phyloP scores from a whole-genome alignment of 2,329 filamentous ascomycete species.

The Ascochyta koolunga region DNA sequence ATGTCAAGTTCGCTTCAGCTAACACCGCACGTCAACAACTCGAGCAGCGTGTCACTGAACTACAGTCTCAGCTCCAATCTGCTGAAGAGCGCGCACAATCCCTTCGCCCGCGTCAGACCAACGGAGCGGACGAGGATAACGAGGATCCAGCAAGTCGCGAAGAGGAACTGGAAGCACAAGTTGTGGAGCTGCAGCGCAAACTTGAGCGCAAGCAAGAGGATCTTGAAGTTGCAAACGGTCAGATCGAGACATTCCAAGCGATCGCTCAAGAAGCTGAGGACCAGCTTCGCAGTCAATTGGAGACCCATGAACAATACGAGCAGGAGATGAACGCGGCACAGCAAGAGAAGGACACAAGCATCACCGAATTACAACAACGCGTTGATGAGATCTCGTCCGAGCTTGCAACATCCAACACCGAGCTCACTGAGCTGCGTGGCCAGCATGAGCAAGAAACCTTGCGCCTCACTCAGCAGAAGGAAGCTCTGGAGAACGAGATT shows the following conservation, averaged over 20 bases:
- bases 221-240: slow-evolving; percentile 77
- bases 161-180: slow-evolving; percentile 82
- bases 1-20: slow-evolving; percentile 83
- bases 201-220: slow-evolving; percentile 81
- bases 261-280: slow-evolving; percentile 90
- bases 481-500: slow-evolving; percentile 77
- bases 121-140: slow-evolving; percentile 53
- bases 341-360: slow-evolving; percentile 76
- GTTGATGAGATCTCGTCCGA: slow-evolving; percentile 84
- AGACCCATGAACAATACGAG: slow-evolving; percentile 73
- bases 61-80: slow-evolving; percentile 84
- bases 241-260: slow-evolving; percentile 85
- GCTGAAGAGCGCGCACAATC: slow-evolving; percentile 86
- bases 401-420: slow-evolving; percentile 78
- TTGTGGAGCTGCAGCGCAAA: slow-evolving; percentile 85
- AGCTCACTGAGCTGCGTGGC: slow-evolving; percentile 79
- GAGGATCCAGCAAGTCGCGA: slow-evolving; percentile 67
- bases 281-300: slow-evolving; percentile 77
- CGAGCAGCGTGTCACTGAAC: slow-evolving; percentile 84
- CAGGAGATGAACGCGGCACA: slow-evolving; percentile 80
- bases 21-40: slow-evolving; percentile 91
- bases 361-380: slow-evolving; percentile 81
- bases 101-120: slow-evolving; percentile 75
- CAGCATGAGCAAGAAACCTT: slow-evolving; percentile 76
- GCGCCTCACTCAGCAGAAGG: slow-evolving; percentile 81